Conservation (phyloP, 345 rosid genomes). For the Psidium guajava region DNA sequence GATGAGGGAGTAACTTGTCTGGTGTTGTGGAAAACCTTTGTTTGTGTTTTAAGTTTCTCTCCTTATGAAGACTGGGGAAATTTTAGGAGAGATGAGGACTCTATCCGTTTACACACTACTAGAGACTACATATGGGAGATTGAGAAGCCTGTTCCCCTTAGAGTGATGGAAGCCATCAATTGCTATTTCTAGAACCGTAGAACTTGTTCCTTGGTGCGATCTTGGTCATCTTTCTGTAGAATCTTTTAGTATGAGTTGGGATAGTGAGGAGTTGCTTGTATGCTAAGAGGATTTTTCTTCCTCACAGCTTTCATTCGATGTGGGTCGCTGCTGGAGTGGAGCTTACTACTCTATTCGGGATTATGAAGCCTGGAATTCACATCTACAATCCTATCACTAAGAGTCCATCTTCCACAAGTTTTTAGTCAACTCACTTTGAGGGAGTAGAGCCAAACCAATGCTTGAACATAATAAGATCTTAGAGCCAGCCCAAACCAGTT, state of each 20-base stretch:
- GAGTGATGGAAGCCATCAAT: not conserved
- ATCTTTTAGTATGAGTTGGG: not conserved
- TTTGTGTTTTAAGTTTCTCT: not conserved
- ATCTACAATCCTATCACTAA: not conserved
- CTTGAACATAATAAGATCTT: not conserved
- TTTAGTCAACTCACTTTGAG: not conserved
- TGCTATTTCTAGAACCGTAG: not conserved
- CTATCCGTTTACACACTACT: not conserved
- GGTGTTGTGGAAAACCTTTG: not conserved
- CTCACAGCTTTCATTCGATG: not conserved
- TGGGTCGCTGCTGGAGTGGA: not conserved
- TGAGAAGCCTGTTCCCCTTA: not conserved
- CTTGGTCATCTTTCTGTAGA: not conserved
- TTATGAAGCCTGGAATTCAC: not conserved
- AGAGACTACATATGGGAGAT: not conserved
- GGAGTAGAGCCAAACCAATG: not conserved
- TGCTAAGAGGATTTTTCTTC: not conserved
- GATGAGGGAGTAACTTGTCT: not conserved
- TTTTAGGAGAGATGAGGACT: not conserved
- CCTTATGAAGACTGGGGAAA: not conserved
- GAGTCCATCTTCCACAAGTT: not conserved
- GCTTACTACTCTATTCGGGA: not conserved
- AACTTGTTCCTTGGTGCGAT: not conserved
- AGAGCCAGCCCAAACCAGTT: not conserved
- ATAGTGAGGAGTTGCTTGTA: not conserved